Conservation (phyloP, 768 basidiomycete species). For the Termitomyces sp. region DNA sequence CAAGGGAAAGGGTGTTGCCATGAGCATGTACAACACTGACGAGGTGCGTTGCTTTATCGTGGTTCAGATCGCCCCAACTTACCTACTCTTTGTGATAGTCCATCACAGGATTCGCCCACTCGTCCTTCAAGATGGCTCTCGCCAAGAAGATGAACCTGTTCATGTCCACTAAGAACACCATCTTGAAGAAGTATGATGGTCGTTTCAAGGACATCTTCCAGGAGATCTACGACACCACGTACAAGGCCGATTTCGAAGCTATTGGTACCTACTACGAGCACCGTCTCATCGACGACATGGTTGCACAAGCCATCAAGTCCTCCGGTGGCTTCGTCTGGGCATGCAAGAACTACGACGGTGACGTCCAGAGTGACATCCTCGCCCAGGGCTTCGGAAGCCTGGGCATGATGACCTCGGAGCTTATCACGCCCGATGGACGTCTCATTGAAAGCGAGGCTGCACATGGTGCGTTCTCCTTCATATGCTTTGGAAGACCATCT, state of each 20-base stretch:
- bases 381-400: conserved; percentile 96
- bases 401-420: conserved; percentile 98
- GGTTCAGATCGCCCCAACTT: neutral
- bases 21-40: conserved; percentile 99
- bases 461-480: conserved; percentile 53
- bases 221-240: conserved; percentile 84
- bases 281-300: conserved; percentile 97
- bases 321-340: conserved; percentile 88
- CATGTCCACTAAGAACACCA: conserved; percentile 98
- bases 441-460: conserved; percentile 96
- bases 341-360: conserved; percentile 80
- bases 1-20: conserved; percentile 87
- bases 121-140: conserved; percentile 96
- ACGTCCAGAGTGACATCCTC: conserved; percentile 89
- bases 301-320: conserved; percentile 96
- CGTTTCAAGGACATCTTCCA: conserved; percentile 99
- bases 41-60: conserved; percentile 48
- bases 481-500: neutral
- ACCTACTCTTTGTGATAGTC: conserved; percentile 44
- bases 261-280: conserved; percentile 90
- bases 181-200: conserved; percentile 96
- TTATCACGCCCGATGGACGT: conserved; percentile 92
- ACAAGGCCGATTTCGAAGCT: conserved; percentile 69
- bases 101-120: conserved; percentile 93
- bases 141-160: conserved; percentile 82